Evolutionary conservation across 2,329 filamentous ascomycete genomes (phyloP).

Genomic region (Ophiocordyceps sinensis): DNA sequence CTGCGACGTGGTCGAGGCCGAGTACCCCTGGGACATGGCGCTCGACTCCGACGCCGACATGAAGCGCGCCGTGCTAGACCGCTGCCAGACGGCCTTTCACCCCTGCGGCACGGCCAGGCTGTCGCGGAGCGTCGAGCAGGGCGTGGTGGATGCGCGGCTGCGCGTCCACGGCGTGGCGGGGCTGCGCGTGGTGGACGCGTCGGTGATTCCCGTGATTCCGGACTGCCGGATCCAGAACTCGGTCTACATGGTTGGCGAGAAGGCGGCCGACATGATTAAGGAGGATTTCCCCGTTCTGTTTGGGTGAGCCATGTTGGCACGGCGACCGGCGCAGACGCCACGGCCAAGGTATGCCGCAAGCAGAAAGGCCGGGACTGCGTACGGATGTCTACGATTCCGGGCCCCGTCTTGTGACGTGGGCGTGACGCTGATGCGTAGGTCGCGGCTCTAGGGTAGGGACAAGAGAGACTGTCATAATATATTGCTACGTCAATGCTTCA

Average conservation of each 20-base stretch:
- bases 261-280: conserved; percentile 12
- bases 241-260: conserved; percentile 47
- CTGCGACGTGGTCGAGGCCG: conserved; percentile 33
- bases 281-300: background rate
- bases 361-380: too few species aligned
- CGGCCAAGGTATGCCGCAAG: too few species aligned
- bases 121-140: conserved; percentile 33
- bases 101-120: conserved; percentile 42
- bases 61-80: conserved; percentile 39
- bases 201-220: conserved; percentile 38
- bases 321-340: too few species aligned
- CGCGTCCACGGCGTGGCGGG: conserved; percentile 38
- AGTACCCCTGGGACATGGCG: conserved; percentile 49
- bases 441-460: too few species aligned
- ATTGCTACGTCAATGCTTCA: too few species aligned
- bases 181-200: conserved; percentile 41
- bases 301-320: too few species aligned
- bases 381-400: too few species aligned
- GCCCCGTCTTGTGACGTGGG: too few species aligned
- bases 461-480: too few species aligned
- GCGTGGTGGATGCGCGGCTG: conserved; percentile 35
- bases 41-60: conserved; percentile 39
- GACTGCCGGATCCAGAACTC: conserved; percentile 45
- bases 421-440: too few species aligned
- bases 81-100: conserved; percentile 45